Evolutionary conservation across 805 yeast species (phyloP).

Genomic region (Komagataella phaffii): DNA sequence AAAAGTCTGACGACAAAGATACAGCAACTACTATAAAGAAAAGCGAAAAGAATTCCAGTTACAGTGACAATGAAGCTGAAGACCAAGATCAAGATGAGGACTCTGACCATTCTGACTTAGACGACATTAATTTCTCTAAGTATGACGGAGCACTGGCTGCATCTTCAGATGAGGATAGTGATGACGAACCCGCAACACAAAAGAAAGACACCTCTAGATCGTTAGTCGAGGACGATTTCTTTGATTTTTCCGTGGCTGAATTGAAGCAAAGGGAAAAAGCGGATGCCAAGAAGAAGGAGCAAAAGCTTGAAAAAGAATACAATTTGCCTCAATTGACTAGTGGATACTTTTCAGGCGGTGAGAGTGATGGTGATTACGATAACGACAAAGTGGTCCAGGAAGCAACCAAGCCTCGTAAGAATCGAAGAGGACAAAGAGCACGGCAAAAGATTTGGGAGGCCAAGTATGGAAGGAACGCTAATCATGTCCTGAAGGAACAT

Average conservation of each 20-base stretch:
- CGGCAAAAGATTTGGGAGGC: conserved; percentile 94
- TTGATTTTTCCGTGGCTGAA: conserved; percentile 24
- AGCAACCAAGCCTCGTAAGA: conserved; percentile 50
- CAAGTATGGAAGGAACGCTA: conserved; percentile 77
- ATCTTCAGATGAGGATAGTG: conserved; percentile 29
- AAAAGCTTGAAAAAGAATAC: conserved; percentile 14
- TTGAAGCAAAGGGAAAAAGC: conserved; percentile 7
- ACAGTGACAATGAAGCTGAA: conserved; percentile 6
- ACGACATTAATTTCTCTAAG: conserved; percentile 12
- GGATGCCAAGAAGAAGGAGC: conserved; percentile 9
- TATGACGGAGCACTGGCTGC: conserved; percentile 28
- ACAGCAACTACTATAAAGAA: conserved; percentile 12
- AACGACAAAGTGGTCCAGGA: conserved; percentile 38
- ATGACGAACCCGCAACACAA: conserved; percentile 5
- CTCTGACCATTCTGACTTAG: conserved; percentile 18
- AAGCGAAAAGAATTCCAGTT: conserved; percentile 4
- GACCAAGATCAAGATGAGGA: conserved; percentile 9
- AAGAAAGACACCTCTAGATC: conserved; percentile 3
- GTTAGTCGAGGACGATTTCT: conserved; percentile 10
- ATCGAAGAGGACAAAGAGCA: conserved; percentile 94
- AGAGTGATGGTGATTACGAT: conserved; percentile 41
- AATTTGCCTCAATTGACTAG: conserved; percentile 56
- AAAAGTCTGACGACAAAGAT: conserved; percentile 13
- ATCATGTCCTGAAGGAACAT: conserved; percentile 61
- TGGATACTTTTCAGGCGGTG: conserved; percentile 80